Evolutionary conservation across 2,329 filamentous ascomycete genomes (phyloP), one percentile per base, ranked within the genome.

Genomic region (Corynespora cassiicola): DNA sequence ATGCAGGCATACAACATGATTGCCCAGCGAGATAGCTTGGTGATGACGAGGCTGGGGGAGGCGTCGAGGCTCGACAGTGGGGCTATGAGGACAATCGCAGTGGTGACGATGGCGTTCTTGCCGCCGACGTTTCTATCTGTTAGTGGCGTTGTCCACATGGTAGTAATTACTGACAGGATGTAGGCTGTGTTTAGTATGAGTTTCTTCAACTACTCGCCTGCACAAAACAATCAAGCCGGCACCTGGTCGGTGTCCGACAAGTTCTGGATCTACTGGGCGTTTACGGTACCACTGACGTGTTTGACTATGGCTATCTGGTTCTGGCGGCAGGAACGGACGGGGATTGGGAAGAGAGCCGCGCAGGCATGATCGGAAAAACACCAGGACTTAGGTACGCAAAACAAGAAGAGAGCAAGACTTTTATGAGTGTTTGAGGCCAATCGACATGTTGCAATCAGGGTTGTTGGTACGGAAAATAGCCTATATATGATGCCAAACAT

Each of bases 181-280:
- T 15, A 47, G 44, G 36, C 39, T 4, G 23, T 47, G 12, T 47
- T 47, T 22, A 47, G 44, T 27, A 47, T 35, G 14, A 31, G 28
- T 26, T 47, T 47, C 19, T 47, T 47, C 28, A 31, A 37, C 21
- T 47, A 39, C 36, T 16, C 29, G 7, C 39, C 43, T 10, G 35
- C 14, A 17, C 10, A 35, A 17, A 26, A 18, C 14, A 20, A 7
- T 12, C 10, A 43, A 17, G 7, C 21, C 11, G 10, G 20, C 12
- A 19, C n/a, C 32, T 34, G 44, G 40, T 17, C 36, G 6, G 40
- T 47, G 7, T 42, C 43, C 7, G 17, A 20, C 15, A 36, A 42
- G 26, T 39, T 47, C 12, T 47, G 39, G 43, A 31, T 46, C 16
- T 46, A 42, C 26, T 46, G 38, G 42, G 42, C 19, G 10, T 29